Evolutionary conservation across 2,329 filamentous ascomycete genomes (phyloP).

Genomic region (Acrodontium crateriforme): DNA sequence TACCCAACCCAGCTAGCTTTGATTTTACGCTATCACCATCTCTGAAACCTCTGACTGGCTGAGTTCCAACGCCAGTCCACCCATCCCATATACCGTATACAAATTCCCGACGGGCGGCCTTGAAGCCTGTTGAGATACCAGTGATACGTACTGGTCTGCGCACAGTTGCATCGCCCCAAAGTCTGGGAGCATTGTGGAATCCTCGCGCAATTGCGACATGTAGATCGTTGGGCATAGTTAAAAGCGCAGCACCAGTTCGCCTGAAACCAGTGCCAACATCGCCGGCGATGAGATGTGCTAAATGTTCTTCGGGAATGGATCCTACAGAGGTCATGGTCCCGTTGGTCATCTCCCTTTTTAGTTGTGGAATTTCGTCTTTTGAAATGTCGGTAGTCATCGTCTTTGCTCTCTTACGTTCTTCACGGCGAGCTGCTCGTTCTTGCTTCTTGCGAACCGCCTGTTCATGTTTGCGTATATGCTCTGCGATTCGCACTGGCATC

Average conservation of each 20-base stretch:
- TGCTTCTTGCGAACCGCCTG: constrained; percentile 38
- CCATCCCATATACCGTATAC: constrained; percentile 62
- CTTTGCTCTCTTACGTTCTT: constrained; percentile 13
- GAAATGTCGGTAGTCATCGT: constrained; percentile 1
- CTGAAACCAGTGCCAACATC: constrained; percentile 54
- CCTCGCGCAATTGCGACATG: constrained; percentile 70
- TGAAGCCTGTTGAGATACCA: constrained; percentile 58
- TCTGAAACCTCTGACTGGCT: constrained; percentile 56
- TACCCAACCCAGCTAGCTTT: constrained; percentile 19
- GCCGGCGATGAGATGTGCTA: constrained; percentile 32
- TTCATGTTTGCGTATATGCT: constrained; percentile 41
- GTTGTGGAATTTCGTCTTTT: constrained; percentile 6
- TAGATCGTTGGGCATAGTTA: constrained; percentile 75
- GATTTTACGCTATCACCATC: constrained; percentile 27
- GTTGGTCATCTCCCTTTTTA: constrained; percentile 10
- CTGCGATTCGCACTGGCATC: constrained; percentile 48
- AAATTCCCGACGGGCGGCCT: constrained; percentile 52
- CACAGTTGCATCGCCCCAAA: constrained; percentile 75
- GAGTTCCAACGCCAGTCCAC: constrained; percentile 65
- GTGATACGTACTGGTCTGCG: constrained; percentile 65
- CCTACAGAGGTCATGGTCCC: constrained; percentile 14
- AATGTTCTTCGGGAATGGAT: constrained; percentile 15
- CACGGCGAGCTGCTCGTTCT: constrained; percentile 18
- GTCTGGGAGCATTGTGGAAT: constrained; percentile 70
- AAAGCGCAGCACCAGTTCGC: constrained; percentile 58